phyloP scores from a whole-genome alignment of 805 yeast species.

The Myxozyma kluyveri region DNA sequence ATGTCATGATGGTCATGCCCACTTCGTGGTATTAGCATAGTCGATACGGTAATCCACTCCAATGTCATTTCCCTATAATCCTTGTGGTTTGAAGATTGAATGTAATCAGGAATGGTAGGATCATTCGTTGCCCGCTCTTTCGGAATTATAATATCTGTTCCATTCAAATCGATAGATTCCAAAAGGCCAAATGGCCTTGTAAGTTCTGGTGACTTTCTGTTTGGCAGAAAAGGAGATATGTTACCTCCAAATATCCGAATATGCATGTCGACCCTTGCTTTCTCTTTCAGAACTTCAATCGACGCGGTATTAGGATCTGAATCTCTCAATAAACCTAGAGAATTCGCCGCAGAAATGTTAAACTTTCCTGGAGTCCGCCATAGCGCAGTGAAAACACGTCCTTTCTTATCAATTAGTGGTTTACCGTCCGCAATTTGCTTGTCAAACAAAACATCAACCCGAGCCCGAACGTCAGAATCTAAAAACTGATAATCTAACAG shows the following conservation, averaged over 20 bases:
- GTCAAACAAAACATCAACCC: slow-evolving; percentile 1
- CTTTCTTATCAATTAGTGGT: slow-evolving; percentile 9
- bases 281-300: background rate
- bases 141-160: slow-evolving; percentile 1
- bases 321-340: background rate
- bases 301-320: background rate
- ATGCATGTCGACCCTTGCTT: slow-evolving; percentile 2
- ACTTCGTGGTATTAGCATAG: slow-evolving; percentile 8
- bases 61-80: background rate
- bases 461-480: background rate
- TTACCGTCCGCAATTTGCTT: background rate
- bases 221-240: background rate
- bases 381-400: slow-evolving; percentile 20
- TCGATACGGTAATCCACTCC: slow-evolving; percentile 23
- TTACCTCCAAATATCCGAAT: background rate
- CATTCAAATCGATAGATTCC: background rate
- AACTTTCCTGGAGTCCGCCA: slow-evolving; percentile 16
- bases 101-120: background rate
- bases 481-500: background rate
- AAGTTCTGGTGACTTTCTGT: background rate
- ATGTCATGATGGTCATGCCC: slow-evolving; percentile 20
- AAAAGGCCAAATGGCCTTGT: slow-evolving; percentile 4
- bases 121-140: background rate
- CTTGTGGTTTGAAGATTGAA: background rate
- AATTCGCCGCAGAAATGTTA: background rate